Percentiles rank a stretch among this genome's conserved stretches.
Conservation (phyloP, 441 rosid species). For the Corymbia calophylla region DNA sequence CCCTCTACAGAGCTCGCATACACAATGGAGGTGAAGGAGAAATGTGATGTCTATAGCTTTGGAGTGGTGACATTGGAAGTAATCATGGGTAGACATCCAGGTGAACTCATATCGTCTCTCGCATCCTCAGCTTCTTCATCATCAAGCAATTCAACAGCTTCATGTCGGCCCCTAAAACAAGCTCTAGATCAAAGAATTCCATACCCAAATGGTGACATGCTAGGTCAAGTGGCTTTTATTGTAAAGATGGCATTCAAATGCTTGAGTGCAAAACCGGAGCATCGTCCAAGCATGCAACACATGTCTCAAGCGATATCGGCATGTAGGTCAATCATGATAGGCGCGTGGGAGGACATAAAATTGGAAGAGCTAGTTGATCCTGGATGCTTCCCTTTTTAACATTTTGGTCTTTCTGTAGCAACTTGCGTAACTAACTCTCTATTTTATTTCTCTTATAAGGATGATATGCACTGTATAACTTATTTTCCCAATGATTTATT, state of each 20-base stretch:
- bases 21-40: not conserved
- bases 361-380: not conserved
- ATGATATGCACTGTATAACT: not conserved
- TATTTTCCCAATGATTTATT: too few relatives aligned
- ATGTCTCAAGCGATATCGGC: not conserved
- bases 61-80: not conserved
- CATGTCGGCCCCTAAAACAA: not conserved
- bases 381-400: accelerated
- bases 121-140: not conserved
- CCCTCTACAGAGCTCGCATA: not conserved
- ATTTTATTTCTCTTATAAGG: too few relatives aligned
- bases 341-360: not conserved
- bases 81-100: not conserved
- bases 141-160: not conserved
- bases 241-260: not conserved
- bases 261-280: not conserved
- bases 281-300: not conserved
- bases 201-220: not conserved
- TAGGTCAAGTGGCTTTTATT: not conserved
- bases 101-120: not conserved
- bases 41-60: not conserved
- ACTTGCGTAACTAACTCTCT: not conserved
- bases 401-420: not conserved
- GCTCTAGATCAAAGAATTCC: not conserved
- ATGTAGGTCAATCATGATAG: not conserved